A percentile compares a stretch with the other conserved stretches of the same genome.
phyloP scores from a whole-genome alignment of 352 stramenopile genomes.

The Phytophthora europaea region DNA sequence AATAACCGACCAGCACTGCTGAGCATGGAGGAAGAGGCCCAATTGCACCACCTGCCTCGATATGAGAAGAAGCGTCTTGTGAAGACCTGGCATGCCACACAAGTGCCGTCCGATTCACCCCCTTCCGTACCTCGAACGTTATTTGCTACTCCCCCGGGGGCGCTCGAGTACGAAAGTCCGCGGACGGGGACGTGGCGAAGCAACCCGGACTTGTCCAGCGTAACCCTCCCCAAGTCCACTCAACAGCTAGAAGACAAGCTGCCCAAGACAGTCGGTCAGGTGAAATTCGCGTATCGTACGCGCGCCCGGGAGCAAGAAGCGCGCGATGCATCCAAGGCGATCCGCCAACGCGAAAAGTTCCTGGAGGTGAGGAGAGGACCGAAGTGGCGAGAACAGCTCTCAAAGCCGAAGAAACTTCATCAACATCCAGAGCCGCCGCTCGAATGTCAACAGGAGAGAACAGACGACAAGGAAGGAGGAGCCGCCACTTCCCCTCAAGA shows the following conservation, averaged over 20 bases:
- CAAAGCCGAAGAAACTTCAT: conserved; percentile 15
- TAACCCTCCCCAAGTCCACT: not conserved
- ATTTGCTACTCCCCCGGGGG: conserved; percentile 27
- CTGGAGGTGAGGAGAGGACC: conserved; percentile 21
- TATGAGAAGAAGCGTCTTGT: conserved; percentile 52
- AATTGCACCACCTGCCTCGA: conserved; percentile 33
- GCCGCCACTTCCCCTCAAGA: not conserved
- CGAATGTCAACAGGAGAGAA: conserved; percentile 9
- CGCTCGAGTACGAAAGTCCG: conserved; percentile 28
- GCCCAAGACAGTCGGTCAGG: conserved; percentile 51
- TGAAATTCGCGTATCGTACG: conserved; percentile 52
- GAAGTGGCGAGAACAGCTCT: conserved; percentile 1
- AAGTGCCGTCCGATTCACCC: not conserved
- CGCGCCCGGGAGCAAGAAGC: conserved; percentile 50
- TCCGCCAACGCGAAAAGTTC: conserved; percentile 19
- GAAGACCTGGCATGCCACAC: conserved; percentile 39
- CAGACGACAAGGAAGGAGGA: not conserved
- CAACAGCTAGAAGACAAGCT: conserved; percentile 18
- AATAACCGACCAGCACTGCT: conserved; percentile 13
- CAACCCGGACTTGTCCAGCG: conserved; percentile 3
- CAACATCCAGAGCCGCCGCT: not conserved
- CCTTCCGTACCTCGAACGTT: not conserved
- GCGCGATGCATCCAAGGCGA: conserved; percentile 21
- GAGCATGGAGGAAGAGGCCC: conserved; percentile 31
- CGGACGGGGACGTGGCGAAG: conserved; percentile 20